Evolutionary conservation across 1,139 yeast species (phyloP), one percentile per base, ranked within the genome.

Genomic region (Scheffersomyces illinoinensis): DNA sequence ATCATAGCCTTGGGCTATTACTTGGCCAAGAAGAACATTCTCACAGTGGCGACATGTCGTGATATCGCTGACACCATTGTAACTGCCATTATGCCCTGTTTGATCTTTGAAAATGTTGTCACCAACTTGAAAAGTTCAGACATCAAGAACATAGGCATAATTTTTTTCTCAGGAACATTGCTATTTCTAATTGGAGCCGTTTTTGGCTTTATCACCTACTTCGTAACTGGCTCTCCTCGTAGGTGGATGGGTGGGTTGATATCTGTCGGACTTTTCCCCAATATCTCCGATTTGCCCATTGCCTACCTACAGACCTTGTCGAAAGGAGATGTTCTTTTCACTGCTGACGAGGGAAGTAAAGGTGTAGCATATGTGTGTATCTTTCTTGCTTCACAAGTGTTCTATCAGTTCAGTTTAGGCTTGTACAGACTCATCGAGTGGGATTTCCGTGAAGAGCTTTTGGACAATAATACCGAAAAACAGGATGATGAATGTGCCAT

Each of bases 361-460:
- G 98, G 98, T 17, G 91, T 90, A 46, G 97, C 98, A 0, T 92
- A 90, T 71, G 89, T 91, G 21, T 89, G 93, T 70, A 88, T 93
- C 53, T 91, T 88, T 67, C 77, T 90, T 58, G 90, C 93, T 5
- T 81, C 89, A 47, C 95, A 91, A 70, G 78, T 89, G 49, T 72
- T 91, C 24, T 80, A 84, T 65, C 89, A 91, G 64, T 93, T 93
- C 74, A 89, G 90, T 64, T 72, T 89, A 52, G 97, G 97, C 2
- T 84, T 93, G 3, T 89, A 86, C 71, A 79, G 86, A 60, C 73
- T 92, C 58, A 81, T 92, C n/a, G 89, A 86, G 56, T 76, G 85
- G 73, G 97, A 93, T 71, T 90, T 91, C 68, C 75, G 81, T 54
- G 81, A 71, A 20, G 76, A 73, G 33, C 61, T 71, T 7, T 24